A percentile compares a stretch with the other conserved stretches of the same genome.
phyloP scores from a whole-genome alignment of 352 stramenopile species.

The Halophytophthora batemanensis region DNA sequence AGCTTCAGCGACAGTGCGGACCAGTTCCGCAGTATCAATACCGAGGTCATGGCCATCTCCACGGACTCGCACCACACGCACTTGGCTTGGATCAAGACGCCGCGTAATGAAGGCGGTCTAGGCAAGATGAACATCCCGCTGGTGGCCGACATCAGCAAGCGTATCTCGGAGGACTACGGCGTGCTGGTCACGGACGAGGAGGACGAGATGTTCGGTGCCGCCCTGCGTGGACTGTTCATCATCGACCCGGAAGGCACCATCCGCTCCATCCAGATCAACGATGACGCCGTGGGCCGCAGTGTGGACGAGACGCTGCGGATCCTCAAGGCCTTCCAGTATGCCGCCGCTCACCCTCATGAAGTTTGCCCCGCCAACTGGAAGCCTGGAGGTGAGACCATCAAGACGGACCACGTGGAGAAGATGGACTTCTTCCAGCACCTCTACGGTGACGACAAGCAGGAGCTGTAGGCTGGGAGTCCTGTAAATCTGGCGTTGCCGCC shows the following conservation, averaged over 20 bases:
- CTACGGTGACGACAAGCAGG: constrained; percentile 59
- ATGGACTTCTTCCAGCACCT: constrained; percentile 84
- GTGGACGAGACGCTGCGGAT: constrained; percentile 82
- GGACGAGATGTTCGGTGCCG: constrained; percentile 75
- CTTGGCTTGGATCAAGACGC: constrained; percentile 79
- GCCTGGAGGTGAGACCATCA: constrained; percentile 78
- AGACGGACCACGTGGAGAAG: constrained; percentile 79
- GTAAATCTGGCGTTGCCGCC: no score
- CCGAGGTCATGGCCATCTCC: constrained; percentile 76
- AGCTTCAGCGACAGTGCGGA: constrained; percentile 75
- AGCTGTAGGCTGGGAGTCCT: constrained; percentile 21
- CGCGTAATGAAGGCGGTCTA: constrained; percentile 69
- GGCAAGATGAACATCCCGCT: constrained; percentile 85
- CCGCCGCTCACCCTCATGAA: constrained; percentile 70
- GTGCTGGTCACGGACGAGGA: constrained; percentile 82
- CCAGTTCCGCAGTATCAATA: constrained; percentile 75
- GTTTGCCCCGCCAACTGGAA: constrained; percentile 87
- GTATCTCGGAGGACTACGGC: constrained; percentile 81
- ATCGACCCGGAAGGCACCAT: constrained; percentile 83
- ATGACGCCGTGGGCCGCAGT: constrained; percentile 76
- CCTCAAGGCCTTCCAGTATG: constrained; percentile 85
- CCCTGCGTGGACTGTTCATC: constrained; percentile 78
- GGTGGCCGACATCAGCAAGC: constrained; percentile 80
- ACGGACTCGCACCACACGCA: constrained; percentile 85
- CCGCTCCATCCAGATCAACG: constrained; percentile 84